These are phyloP conservation scores for Pleurotus tuoliensis DNA, from an alignment of 768 basidiomycete genomes.

Conservation along the genomic window DNA sequence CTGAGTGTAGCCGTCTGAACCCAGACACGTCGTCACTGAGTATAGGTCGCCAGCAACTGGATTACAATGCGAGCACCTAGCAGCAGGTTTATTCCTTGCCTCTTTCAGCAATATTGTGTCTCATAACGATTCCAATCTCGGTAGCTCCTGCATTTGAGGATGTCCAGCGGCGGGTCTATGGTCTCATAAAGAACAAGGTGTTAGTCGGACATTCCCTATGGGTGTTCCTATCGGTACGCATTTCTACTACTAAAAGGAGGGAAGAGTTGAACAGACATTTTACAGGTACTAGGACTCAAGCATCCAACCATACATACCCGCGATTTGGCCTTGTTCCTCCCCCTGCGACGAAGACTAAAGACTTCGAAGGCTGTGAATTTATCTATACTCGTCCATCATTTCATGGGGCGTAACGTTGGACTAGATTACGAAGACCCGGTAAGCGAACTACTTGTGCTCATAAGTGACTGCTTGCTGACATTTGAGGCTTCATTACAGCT, in stretches of 20 bases:
- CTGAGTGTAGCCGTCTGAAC: neutral
- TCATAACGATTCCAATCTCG: neutral
- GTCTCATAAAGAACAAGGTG: constrained; percentile 41
- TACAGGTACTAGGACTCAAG: constrained; percentile 45
- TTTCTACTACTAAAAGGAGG: constrained; percentile 9
- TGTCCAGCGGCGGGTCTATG: constrained; percentile 40
- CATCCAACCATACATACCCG: constrained; percentile 51
- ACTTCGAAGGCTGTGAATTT: constrained; percentile 34
- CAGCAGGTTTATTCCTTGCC: constrained; percentile 27
- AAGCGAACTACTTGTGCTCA: constrained; percentile 17
- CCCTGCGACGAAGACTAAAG: constrained; percentile 40
- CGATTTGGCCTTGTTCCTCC: constrained; percentile 51
- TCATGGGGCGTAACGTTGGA: constrained; percentile 44
- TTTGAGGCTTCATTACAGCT: constrained; percentile 26
- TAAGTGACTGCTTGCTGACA: constrained; percentile 8
- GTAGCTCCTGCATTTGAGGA: constrained; percentile 47
- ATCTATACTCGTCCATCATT: constrained; percentile 34
- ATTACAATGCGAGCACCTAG: constrained; percentile 34
- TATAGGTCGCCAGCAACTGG: constrained; percentile 46
- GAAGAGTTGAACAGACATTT: too few relatives aligned
- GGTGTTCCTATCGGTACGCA: constrained; percentile 47
- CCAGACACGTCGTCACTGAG: constrained; percentile 45
- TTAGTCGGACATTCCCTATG: constrained; percentile 55
- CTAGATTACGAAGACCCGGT: constrained; percentile 44
- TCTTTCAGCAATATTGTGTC: neutral